A percentile compares a stretch with the other conserved stretches of the same genome.
Evolutionary conservation across 495 filamentous ascomycete species (phyloP).

Genomic region (Darksidea phi): DNA sequence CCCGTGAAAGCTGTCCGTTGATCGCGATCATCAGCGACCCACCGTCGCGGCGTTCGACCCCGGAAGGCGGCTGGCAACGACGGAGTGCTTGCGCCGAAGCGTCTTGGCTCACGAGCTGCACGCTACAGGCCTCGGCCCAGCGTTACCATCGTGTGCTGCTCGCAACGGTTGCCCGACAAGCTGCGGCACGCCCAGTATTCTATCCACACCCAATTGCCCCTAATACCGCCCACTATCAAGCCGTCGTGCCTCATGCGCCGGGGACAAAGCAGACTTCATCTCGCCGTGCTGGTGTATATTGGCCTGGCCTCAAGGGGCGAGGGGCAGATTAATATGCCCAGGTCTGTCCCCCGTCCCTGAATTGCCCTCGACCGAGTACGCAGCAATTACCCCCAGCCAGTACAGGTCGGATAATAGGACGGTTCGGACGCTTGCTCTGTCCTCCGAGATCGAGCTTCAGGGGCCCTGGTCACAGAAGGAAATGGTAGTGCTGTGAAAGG

Average conservation of each 20-base stretch:
- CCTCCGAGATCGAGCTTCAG: conserved; percentile 39
- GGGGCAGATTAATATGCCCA: conserved; percentile 11
- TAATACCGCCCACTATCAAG: conserved; percentile 24
- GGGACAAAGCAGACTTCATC: conserved; percentile 14
- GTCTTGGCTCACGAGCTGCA: conserved; percentile 19
- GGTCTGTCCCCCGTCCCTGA: conserved; percentile 19
- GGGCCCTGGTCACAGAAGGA: conserved; percentile 31
- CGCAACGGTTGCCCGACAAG: neutral
- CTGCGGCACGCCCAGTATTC: conserved; percentile 2
- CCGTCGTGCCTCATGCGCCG: conserved; percentile 9
- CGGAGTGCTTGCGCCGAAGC: conserved; percentile 17
- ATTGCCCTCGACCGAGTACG: neutral
- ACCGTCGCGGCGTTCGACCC: conserved; percentile 3
- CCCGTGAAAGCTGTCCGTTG: neutral
- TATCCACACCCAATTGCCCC: conserved; percentile 6
- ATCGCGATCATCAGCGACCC: conserved; percentile 14
- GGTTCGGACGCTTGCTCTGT: conserved; percentile 34
- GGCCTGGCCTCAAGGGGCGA: conserved; percentile 19
- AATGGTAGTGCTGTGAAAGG: conserved; percentile 31
- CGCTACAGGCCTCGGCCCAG: conserved; percentile 17
- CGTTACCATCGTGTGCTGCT: neutral
- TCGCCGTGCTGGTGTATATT: conserved; percentile 23
- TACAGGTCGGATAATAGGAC: conserved; percentile 29
- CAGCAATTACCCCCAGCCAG: conserved; percentile 6
- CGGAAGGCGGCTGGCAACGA: conserved; percentile 27